Evolutionary conservation across 768 basidiomycete species (phyloP), one percentile per base, ranked within the genome.

Genomic region (Suillus hirtellus): DNA sequence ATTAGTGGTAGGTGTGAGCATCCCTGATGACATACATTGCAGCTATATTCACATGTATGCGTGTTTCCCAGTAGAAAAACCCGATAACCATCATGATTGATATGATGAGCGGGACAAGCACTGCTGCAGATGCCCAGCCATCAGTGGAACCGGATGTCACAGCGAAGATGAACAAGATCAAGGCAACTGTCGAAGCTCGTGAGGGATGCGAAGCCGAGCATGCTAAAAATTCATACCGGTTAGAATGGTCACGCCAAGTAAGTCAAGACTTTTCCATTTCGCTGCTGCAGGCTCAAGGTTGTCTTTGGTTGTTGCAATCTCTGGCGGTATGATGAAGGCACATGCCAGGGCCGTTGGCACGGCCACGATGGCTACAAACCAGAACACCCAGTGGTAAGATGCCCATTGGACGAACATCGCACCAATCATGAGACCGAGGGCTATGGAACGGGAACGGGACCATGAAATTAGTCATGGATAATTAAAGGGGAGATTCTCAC

Each of bases 381-480:
- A 84, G 68, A 86, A 85, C n/a, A 85, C 76, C 84, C 84, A 84
- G 31, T 70, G 76, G 74, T 80, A 86, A 12, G 79, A 77, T 2
- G 73, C 73, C 38, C 71, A 78, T 47, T 74, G 67, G 6, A 79
- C 77, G 47, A 84, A 75, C n/a, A 79, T 34, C 1, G 81, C 82
- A 9, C 82, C 82, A 15, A 82, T 74, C 35, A 81, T 61, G n/a
- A 81, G 68, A 1, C 82, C 81, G 47, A 78, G 63, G 5, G 80
- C 80, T 82, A 54, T n/a, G 44, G 17, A 24, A 17, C 8, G 58
- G 40, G 62, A 47, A 17, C 8, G 58, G 40, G 62, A 56, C 21
- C 11, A 24, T 49, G 19, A 54, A n/a, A 21, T 34, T 40, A 3
- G 34, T 59, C 3, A 4, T 21, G 9, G 46, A 43, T 38, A 46